Evolutionary conservation across 306 rosid genomes (phyloP), one percentile per base, ranked within the genome.

Genomic region (Hippophae gyantsensis): DNA sequence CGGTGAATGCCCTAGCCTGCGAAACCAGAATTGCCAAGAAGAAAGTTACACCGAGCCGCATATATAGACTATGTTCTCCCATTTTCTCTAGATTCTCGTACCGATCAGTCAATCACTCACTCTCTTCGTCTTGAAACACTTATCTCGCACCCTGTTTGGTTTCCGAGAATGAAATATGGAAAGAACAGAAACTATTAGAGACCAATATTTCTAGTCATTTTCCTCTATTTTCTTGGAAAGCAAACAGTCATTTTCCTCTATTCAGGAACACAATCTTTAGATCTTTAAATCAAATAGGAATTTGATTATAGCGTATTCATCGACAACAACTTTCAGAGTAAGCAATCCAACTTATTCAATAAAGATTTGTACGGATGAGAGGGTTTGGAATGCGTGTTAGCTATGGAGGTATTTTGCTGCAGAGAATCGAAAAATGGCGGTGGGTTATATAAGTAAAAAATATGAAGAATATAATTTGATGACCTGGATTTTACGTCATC

Each of bases 1-100:
- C 65, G n/a, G 96, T 87, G 32, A 57, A 55, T 8, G 92, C 87
- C 7, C 59, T 57, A 65, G 75, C 71, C 50, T 56, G 76, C 2
- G 86, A 66, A 57, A 67, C 69, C 64, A 85, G 74, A 69, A 70
- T 57, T 55, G 76, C 72, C n/a, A 40, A 73, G 84, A 80, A 66
- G 71, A 79, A 11, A 60, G 69, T 10, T 44, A 74, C 56, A 41
- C 26, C 40, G 63, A 79, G 71, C 69, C 57, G 67, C 60, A 62
- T 26, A 25, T 45, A 59, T 13, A 32, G 48, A 54, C 32, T 61
- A 61, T 41, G 44, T 52, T 60, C 62, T 65, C 59, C 64, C 95
- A 82, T 90, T 61, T 71, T 59, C 78, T 64, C 38, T 53, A 63
- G 58, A 58, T 66, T 61, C 45, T 41, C 3, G 38, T 32, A 32